phyloP scores from a whole-genome alignment of 83 land plant genomes.

The Larix sibirica region DNA sequence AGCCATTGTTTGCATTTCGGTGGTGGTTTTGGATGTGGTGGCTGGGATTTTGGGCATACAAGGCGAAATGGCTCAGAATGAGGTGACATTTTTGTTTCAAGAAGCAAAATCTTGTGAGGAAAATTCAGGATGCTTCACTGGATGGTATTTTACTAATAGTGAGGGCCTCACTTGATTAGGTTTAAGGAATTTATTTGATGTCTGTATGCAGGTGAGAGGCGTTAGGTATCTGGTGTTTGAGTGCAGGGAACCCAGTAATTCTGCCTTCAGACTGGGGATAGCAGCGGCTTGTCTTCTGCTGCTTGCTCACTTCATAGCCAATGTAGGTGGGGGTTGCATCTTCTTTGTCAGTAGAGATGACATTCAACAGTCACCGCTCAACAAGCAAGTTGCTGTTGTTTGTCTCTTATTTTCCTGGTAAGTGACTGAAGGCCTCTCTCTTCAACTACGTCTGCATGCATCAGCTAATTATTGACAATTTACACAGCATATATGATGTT shows the following conservation, averaged over 20 bases:
- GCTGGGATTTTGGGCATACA: conserved; percentile 64
- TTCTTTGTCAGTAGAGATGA: conserved; percentile 30
- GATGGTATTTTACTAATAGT: too few relatives aligned
- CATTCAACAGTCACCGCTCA: conserved; percentile 15
- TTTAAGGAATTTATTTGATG: neutral
- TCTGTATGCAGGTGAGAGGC: conserved; percentile 30
- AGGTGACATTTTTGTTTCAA: conserved; percentile 22
- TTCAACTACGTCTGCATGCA: too few relatives aligned
- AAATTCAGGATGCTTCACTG: too few relatives aligned
- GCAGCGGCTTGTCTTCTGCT: conserved; percentile 48
- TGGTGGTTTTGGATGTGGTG: conserved; percentile 40
- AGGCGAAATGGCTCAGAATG: conserved; percentile 53
- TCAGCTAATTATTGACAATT: too few relatives aligned
- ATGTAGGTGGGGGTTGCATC: conserved; percentile 48
- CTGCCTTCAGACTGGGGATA: conserved; percentile 50
- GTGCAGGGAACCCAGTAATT: conserved; percentile 47
- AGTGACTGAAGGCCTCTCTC: neutral
- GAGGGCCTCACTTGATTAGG: too few relatives aligned
- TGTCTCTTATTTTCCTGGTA: conserved; percentile 53
- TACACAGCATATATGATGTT: too few relatives aligned
- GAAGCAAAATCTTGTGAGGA: neutral
- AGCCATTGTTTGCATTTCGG: conserved; percentile 39
- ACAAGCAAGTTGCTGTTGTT: conserved; percentile 39
- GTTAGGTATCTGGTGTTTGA: conserved; percentile 45
- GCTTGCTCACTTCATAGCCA: conserved; percentile 41